These are phyloP conservation scores for Salvia rosmarinus DNA, from an alignment of 257 asterid species.

Conservation along the genomic window DNA sequence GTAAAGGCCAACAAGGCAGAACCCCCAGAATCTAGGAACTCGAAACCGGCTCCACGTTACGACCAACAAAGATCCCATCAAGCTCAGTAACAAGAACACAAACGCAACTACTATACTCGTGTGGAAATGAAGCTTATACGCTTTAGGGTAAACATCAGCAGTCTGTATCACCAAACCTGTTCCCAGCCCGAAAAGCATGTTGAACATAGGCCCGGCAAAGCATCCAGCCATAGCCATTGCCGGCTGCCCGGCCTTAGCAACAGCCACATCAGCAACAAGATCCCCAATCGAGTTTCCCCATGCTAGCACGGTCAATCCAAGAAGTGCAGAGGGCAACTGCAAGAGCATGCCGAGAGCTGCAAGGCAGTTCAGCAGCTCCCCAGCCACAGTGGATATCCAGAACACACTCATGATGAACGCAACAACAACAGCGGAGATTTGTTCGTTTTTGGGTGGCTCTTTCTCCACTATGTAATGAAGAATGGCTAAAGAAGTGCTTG, in stretches of 20 bases:
- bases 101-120: slow-evolving; percentile 90
- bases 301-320: slow-evolving; percentile 90
- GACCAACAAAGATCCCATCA: slow-evolving; percentile 93
- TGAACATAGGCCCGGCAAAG: slow-evolving; percentile 98
- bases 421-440: slow-evolving; percentile 53
- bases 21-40: slow-evolving; percentile 97
- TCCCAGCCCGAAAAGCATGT: slow-evolving; percentile 96
- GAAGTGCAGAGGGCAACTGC: slow-evolving; percentile 73
- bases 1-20: slow-evolving; percentile 90
- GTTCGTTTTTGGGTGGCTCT: slow-evolving; percentile 79
- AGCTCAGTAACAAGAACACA: slow-evolving; percentile 81
- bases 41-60: slow-evolving; percentile 90
- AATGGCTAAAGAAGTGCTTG: slow-evolving; percentile 67
- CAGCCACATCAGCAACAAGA: slow-evolving; percentile 95
- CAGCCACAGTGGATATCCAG: slow-evolving; percentile 91
- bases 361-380: slow-evolving; percentile 92
- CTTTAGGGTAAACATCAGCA: slow-evolving; percentile 68
- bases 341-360: slow-evolving; percentile 73
- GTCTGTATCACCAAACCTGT: slow-evolving; percentile 84
- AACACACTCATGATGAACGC: slow-evolving; percentile 95
- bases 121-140: slow-evolving; percentile 79
- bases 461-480: slow-evolving; percentile 73
- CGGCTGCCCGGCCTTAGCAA: slow-evolving; percentile 94
- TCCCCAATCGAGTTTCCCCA: slow-evolving; percentile 98
- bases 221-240: slow-evolving; percentile 99